phyloP scores from a whole-genome alignment of 192 early-diverging fungal genomes.

The Polychytrium aggregatum region DNA sequence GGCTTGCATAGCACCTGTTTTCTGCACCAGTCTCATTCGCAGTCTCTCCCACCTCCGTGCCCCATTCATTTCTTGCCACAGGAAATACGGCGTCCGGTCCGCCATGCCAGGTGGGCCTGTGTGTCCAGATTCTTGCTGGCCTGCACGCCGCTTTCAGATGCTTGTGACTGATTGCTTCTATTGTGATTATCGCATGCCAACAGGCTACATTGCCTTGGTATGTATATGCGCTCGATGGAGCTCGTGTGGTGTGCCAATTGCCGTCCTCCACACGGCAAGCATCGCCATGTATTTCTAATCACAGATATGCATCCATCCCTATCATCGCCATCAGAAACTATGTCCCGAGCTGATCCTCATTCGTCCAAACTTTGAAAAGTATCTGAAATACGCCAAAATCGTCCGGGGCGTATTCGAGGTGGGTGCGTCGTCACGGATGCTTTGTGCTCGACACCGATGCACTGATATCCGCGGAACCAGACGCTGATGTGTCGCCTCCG shows the following conservation, averaged over 20 bases:
- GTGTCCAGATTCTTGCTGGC: too few species aligned
- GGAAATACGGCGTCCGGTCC: conserved; percentile 52
- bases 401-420: conserved; percentile 40
- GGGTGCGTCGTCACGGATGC: not conserved
- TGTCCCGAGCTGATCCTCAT: conserved; percentile 50
- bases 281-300: too few species aligned
- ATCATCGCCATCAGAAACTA: conserved; percentile 19
- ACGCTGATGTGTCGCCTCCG: too few species aligned
- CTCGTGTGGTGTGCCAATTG: not conserved
- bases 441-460: too few species aligned
- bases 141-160: too few species aligned
- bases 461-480: too few species aligned
- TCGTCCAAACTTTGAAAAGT: conserved; percentile 37
- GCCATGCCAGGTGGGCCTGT: conserved; percentile 46
- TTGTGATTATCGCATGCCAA: conserved; percentile 2
- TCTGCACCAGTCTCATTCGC: too few species aligned
- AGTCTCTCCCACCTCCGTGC: too few species aligned
- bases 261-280: too few species aligned
- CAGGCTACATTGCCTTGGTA: conserved; percentile 36
- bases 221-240: not conserved
- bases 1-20: not conserved
- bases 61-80: too few species aligned
- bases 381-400: conserved; percentile 23
- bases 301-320: too few species aligned
- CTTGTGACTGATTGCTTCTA: too few species aligned